A percentile compares a stretch with the other conserved stretches of the same genome.
Conservation (phyloP, 2,329 filamentous ascomycete species). For the Sporothrix humicola region DNA sequence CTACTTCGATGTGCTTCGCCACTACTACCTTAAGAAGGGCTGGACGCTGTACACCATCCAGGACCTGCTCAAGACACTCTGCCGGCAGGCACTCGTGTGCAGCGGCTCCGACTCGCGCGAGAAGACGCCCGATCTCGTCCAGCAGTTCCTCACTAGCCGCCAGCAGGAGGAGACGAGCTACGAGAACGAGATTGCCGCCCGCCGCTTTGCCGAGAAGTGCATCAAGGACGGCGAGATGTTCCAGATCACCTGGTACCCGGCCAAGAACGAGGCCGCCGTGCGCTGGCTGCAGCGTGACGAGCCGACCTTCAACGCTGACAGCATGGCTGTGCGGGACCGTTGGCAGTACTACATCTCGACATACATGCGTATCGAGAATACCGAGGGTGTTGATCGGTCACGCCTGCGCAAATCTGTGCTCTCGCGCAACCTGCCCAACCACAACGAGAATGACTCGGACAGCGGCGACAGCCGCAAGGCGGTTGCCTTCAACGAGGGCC, state of each 20-base stretch:
- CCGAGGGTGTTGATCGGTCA: constrained; percentile 73
- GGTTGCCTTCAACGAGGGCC: constrained; percentile 69
- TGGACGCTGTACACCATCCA: constrained; percentile 95
- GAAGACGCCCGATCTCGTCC: constrained; percentile 88
- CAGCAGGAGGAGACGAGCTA: constrained; percentile 85
- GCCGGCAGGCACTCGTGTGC: constrained; percentile 80
- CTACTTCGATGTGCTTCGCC: constrained; percentile 88
- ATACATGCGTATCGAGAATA: constrained; percentile 86
- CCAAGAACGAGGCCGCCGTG: constrained; percentile 69
- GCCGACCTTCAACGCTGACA: constrained; percentile 83
- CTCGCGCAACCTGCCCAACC: constrained; percentile 69
- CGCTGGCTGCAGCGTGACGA: constrained; percentile 73
- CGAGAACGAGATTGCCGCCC: constrained; percentile 84
- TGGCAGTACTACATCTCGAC: constrained; percentile 98
- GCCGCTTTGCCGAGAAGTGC: constrained; percentile 90
- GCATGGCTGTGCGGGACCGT: constrained; percentile 78
- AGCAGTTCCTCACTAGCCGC: constrained; percentile 82
- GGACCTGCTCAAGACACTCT: constrained; percentile 81
- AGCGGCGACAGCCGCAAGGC: constrained; percentile 65
- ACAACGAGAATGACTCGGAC: constrained; percentile 67
- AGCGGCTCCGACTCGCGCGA: constrained; percentile 88
- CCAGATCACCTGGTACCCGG: constrained; percentile 82
- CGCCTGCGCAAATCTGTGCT: constrained; percentile 72
- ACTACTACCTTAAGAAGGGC: constrained; percentile 87
- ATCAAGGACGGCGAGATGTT: constrained; percentile 93